Base-by-base conservation (phyloP, 345 rosid genomes). In the Citrus trifoliata region DNA sequence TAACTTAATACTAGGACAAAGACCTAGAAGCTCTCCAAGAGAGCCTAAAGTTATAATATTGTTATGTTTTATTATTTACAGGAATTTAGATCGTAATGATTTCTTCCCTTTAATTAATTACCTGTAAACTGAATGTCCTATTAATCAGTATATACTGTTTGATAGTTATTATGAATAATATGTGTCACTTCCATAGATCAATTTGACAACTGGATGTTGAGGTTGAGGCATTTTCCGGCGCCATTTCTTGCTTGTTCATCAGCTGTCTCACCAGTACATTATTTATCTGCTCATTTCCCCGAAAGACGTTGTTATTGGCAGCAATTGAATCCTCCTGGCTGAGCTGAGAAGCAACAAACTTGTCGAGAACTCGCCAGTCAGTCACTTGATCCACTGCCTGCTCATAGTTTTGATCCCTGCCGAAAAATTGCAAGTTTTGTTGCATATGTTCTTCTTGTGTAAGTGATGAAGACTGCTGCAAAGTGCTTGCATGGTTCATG, bases 301-400 rank as follows among this genome's bases (percentile, higher is more conserved):
- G 75, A 68, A 71, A 75, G 25, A 74, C 68, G 16, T 58, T 68
- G 40, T 71, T 74, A 71, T 70, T 65, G 48, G 78, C 68, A 64
- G 73, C 83, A 67, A 33, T 77, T 51, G 80, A 76, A 76, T 85
- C 91, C 33, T 85, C 94, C 59, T 89, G 91, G 78, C 97, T 92
- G 38, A 92, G 82, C 73, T 92, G 97, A 74, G 93, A 89, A 18
- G 94, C 97, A 32, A 92, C 94, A 70, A 92, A 89, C 78, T 89
- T 92, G 82, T 92, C 93, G 1, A 92, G 87, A 21, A 89, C 90
- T 25, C 97, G 88, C 97, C 97, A 92, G 75, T 92, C 97, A 0
- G 89, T 92, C 40, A 88, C 79, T 78, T 83, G 91, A 73, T 89
- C 88, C 35, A 48, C 88, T 13, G 75, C 82, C 14, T 80, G 83